These are phyloP conservation scores for Stylonectria norvegica DNA, from an alignment of 2,329 filamentous ascomycete species.

Conservation along the genomic window DNA sequence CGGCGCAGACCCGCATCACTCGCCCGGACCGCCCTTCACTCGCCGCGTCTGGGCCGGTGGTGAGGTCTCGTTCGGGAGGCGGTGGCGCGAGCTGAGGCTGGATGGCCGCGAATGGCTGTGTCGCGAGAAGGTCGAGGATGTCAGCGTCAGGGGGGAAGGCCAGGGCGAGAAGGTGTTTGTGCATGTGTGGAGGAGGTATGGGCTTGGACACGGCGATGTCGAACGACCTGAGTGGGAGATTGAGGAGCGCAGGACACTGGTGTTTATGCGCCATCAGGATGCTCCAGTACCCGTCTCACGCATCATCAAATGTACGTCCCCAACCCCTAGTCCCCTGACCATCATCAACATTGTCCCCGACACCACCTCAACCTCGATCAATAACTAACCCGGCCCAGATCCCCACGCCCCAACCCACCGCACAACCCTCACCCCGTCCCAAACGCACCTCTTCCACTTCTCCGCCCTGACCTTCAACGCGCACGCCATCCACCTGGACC, in stretches of 20 bases:
- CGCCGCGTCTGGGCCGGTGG: conserved; percentile 90
- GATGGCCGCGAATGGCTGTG: conserved; percentile 42
- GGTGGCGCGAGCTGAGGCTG: conserved; percentile 30
- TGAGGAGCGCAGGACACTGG: conserved; percentile 48
- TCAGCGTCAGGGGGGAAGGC: conserved; percentile 31
- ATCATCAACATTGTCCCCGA: too few relatives aligned
- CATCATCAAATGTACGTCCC: conserved; percentile 28
- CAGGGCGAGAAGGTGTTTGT: conserved; percentile 49
- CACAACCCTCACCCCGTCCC: conserved; percentile 61
- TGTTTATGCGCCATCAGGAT: conserved; percentile 44
- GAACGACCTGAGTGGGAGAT: conserved; percentile 31
- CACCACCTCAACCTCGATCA: not conserved
- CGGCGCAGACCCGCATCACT: conserved; percentile 79
- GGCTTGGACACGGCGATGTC: conserved; percentile 20
- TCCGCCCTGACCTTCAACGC: conserved; percentile 90
- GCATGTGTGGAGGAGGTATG: conserved; percentile 48
- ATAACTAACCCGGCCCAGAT: conserved; percentile 21
- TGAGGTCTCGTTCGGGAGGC: conserved; percentile 53
- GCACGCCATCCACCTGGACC: conserved; percentile 84
- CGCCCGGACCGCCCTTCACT: conserved; percentile 67
- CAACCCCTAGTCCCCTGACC: too few relatives aligned
- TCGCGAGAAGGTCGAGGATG: conserved; percentile 43
- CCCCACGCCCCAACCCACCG: conserved; percentile 35
- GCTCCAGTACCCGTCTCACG: conserved; percentile 13
- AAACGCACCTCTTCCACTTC: conserved; percentile 79